phyloP scores from a whole-genome alignment of 768 basidiomycete species.

The Gelatoporia subvermispora region DNA sequence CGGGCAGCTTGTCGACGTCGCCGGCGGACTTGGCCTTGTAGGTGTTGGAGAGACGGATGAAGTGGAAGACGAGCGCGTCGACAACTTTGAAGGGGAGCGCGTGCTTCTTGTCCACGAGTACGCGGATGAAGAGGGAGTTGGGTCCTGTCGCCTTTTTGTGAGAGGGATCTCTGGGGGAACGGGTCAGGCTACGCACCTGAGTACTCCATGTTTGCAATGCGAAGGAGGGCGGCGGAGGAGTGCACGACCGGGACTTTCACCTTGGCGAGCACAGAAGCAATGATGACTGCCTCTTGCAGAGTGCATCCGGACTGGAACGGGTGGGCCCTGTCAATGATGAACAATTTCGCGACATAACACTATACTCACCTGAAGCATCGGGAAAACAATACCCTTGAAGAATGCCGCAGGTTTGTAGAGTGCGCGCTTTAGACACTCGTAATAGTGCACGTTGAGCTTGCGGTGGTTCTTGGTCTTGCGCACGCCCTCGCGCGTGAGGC shows the following conservation, averaged over 20 bases:
- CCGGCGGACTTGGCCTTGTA: conserved; percentile 70
- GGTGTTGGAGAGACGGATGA: conserved; percentile 90
- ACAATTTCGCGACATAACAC: neutral
- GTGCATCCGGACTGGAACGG: conserved; percentile 66
- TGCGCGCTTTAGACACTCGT: conserved; percentile 86
- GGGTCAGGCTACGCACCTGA: conserved; percentile 51
- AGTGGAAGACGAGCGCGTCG: conserved; percentile 96
- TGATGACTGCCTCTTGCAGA: conserved; percentile 89
- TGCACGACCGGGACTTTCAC: conserved; percentile 95
- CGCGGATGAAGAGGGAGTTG: conserved; percentile 94
- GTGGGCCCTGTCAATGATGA: neutral
- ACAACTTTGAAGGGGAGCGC: conserved; percentile 97
- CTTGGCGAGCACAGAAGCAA: conserved; percentile 86
- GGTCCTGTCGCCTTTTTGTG: conserved; percentile 45
- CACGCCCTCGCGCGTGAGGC: conserved; percentile 32
- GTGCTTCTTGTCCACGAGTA: conserved; percentile 96
- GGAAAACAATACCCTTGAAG: conserved; percentile 97
- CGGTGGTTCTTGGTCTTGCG: conserved; percentile 46
- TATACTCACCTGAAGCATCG: conserved; percentile 76
- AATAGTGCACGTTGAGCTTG: conserved; percentile 90
- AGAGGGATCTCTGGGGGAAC: neutral
- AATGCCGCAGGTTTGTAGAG: conserved; percentile 97
- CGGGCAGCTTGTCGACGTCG: conserved; percentile 82
- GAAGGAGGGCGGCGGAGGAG: conserved; percentile 89
- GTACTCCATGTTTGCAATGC: conserved; percentile 96